These are phyloP conservation scores for Hyphodiscus sp. DNA, from an alignment of 2,329 filamentous ascomycete species.

Conservation along the genomic window DNA sequence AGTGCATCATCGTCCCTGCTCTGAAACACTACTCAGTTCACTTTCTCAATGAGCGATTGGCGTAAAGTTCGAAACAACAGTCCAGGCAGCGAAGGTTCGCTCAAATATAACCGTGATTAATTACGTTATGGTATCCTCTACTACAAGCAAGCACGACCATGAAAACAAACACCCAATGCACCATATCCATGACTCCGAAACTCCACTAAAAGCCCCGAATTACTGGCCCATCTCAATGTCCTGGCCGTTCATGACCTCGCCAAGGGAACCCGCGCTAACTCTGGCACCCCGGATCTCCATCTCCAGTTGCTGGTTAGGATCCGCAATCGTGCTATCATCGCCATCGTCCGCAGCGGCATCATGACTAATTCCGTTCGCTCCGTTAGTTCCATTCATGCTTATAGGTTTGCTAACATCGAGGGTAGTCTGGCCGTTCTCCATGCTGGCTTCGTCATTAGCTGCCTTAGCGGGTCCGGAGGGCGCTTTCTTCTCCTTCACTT, in stretches of 20 bases:
- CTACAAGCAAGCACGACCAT: background rate
- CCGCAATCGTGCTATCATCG: conserved; percentile 14
- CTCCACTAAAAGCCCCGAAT: background rate
- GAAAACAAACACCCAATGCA: background rate
- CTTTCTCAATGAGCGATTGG: too few species aligned
- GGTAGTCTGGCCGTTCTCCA: conserved; percentile 26
- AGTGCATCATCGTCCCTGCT: background rate
- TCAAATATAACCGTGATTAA: too few species aligned
- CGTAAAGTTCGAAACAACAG: too few species aligned
- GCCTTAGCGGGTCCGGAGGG: conserved; percentile 39
- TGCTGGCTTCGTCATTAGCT: conserved; percentile 14
- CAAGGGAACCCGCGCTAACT: background rate
- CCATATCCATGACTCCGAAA: background rate
- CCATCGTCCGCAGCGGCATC: conserved; percentile 12
- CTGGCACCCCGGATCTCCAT: conserved; percentile 20
- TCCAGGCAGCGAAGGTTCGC: too few species aligned
- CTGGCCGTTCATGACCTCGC: background rate
- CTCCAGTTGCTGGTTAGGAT: conserved; percentile 29
- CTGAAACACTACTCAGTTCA: too few species aligned
- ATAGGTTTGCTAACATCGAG: conserved; percentile 20
- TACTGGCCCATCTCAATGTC: conserved; percentile 1
- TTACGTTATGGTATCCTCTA: too few species aligned
- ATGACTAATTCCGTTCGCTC: conserved; percentile 1
- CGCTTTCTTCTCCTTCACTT: conserved; percentile 63
- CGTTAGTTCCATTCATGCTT: conserved; percentile 9